Percentiles rank a stretch among this genome's conserved stretches.
These are phyloP conservation scores for Herpetomonas samuelpessoai DNA, from an alignment of 208 protist species.

Conservation along the genomic window DNA sequence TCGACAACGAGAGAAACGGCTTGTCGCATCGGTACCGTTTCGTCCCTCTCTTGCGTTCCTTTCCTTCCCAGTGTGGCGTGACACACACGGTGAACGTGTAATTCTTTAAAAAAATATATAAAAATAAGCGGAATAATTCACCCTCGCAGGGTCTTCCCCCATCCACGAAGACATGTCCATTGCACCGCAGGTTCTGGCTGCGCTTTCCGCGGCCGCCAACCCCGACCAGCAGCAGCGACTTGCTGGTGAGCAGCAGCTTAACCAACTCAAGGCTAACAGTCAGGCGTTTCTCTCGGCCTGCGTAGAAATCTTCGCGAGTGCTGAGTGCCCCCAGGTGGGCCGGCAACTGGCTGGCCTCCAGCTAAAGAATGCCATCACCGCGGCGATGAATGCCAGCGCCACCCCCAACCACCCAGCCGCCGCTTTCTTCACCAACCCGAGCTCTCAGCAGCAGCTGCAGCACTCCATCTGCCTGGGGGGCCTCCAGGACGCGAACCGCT, in stretches of 20 bases:
- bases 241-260: slow-evolving; percentile 52
- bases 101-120: no score
- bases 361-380: slow-evolving; percentile 68
- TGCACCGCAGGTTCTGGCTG: slow-evolving; percentile 55
- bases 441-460: slow-evolving; percentile 37
- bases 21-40: no score
- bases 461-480: slow-evolving; percentile 47
- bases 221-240: slow-evolving; percentile 44
- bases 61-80: no score
- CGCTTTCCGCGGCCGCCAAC: slow-evolving; percentile 62
- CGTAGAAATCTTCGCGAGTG: slow-evolving; percentile 51
- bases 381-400: slow-evolving; percentile 29
- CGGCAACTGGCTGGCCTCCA: slow-evolving; percentile 66
- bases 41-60: no score
- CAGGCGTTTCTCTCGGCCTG: slow-evolving; percentile 61
- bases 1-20: no score
- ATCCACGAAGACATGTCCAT: slow-evolving; percentile 16
- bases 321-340: slow-evolving; percentile 30
- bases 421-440: neutral
- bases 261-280: slow-evolving; percentile 48
- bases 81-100: no score
- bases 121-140: neutral
- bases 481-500: slow-evolving; percentile 50
- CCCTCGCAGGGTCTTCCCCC: neutral
- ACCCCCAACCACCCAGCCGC: slow-evolving; percentile 27